Evolutionary conservation across 2,329 filamentous ascomycete genomes (phyloP).

Genomic region (Zalaria sp.): DNA sequence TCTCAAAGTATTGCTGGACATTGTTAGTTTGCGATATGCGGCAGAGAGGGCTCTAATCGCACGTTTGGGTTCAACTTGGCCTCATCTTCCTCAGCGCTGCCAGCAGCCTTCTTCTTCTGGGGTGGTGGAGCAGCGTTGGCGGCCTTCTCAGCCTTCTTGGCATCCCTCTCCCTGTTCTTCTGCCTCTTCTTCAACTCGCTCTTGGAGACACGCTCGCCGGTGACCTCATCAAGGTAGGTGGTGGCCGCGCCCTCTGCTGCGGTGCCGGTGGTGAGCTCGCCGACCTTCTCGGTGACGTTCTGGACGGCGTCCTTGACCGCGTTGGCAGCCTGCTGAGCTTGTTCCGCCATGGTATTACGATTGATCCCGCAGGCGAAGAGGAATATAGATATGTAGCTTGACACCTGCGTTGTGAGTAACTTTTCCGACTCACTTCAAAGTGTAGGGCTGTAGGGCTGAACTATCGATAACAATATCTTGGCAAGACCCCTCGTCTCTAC

Average conservation of each 20-base stretch:
- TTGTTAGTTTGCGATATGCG: slow-evolving; percentile 7
- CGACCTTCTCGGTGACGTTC: slow-evolving; percentile 18
- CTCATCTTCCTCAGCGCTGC: slow-evolving; percentile 50
- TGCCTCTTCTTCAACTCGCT: slow-evolving; percentile 73
- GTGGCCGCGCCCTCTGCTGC: slow-evolving; percentile 18
- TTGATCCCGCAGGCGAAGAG: no score
- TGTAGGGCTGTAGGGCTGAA: no score
- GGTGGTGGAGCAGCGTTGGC: slow-evolving; percentile 47
- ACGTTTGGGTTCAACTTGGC: slow-evolving; percentile 62
- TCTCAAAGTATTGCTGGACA: slow-evolving; percentile 80
- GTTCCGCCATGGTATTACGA: slow-evolving; percentile 14
- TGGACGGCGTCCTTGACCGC: slow-evolving; percentile 21
- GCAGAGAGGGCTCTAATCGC: slow-evolving; percentile 16
- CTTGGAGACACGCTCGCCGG: slow-evolving; percentile 61
- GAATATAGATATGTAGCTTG: no score
- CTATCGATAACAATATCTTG: no score
- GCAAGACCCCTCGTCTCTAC: no score
- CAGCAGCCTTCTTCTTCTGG: slow-evolving; percentile 46
- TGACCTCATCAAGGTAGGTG: slow-evolving; percentile 84
- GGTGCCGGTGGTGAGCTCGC: slow-evolving; percentile 19
- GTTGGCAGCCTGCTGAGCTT: slow-evolving; percentile 21
- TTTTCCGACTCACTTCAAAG: no score
- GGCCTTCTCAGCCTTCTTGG: slow-evolving; percentile 78
- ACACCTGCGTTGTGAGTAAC: no score
- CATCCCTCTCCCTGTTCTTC: slow-evolving; percentile 79